Conservation (phyloP, 345 rosid species). For the Crucihimalaya himalaica region DNA sequence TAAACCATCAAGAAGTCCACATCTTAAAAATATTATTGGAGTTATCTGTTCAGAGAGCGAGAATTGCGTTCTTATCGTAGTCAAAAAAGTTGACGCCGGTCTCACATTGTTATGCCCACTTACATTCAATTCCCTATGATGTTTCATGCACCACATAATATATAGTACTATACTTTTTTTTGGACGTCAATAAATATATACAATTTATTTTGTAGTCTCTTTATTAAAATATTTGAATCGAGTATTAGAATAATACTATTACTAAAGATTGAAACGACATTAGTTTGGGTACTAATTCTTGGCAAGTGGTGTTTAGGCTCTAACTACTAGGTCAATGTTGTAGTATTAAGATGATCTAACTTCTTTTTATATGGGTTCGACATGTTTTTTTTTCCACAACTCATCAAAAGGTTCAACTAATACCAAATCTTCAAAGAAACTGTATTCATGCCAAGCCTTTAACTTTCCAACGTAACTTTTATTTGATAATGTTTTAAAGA, state of each 20-base stretch:
- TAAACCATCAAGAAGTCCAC: neutral
- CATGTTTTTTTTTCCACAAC: neutral
- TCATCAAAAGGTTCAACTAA: slow-evolving; percentile 4
- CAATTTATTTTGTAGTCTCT: neutral
- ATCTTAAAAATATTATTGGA: neutral
- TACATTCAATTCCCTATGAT: slow-evolving; percentile 60
- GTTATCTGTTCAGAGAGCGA: neutral
- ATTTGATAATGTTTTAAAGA: neutral
- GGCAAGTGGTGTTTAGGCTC: slow-evolving; percentile 22
- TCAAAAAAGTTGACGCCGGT: slow-evolving; percentile 37
- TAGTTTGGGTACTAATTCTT: slow-evolving; percentile 7
- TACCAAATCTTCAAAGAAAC: neutral
- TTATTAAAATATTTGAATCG: neutral
- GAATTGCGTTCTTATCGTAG: slow-evolving; percentile 28
- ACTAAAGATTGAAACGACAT: neutral
- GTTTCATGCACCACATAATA: slow-evolving; percentile 37
- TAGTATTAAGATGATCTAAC: neutral
- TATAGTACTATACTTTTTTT: neutral
- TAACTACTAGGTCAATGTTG: slow-evolving; percentile 23
- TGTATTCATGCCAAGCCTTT: neutral
- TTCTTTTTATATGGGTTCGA: neutral
- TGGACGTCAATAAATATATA: neutral
- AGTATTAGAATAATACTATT: neutral
- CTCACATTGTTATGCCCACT: slow-evolving; percentile 44
- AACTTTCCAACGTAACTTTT: neutral